Conservation (phyloP, 805 yeast species). For the Nakazawaea anatomiae region DNA sequence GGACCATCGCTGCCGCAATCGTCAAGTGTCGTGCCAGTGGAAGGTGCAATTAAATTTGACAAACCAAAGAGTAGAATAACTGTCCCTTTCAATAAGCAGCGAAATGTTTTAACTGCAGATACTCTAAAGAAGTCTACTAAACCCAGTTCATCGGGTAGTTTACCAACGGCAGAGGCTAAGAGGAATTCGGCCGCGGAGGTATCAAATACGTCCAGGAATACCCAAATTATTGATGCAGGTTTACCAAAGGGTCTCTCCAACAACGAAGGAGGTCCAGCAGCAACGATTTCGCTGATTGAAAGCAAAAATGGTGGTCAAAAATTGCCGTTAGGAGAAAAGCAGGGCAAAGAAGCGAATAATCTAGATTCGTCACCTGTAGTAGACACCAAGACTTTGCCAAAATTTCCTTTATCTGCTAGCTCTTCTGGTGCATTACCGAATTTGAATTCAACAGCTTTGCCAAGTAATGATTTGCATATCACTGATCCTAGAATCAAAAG, state of each 20-base stretch:
- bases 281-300: neutral
- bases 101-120: constrained; percentile 1
- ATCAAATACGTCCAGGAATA: no score
- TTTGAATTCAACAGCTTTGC: neutral
- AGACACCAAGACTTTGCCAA: no score
- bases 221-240: no score
- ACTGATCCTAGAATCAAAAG: neutral
- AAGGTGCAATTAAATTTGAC: neutral
- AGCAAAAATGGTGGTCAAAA: no score
- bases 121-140: neutral
- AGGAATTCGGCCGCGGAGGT: no score
- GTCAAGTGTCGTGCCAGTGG: neutral
- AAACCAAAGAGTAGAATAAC: constrained; percentile 1
- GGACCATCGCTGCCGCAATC: neutral
- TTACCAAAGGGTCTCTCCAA: no score
- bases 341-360: no score
- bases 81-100: constrained; percentile 1
- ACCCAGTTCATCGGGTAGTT: neutral
- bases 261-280: neutral
- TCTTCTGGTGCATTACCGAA: neutral
- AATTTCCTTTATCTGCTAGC: neutral
- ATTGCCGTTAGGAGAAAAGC: no score
- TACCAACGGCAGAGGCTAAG: neutral
- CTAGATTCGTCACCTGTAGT: no score
- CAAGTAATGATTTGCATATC: neutral